Percentiles rank a stretch among this genome's conserved stretches.
These are phyloP conservation scores for Trichoderma gamsii DNA, from an alignment of 495 filamentous ascomycete species.

Conservation along the genomic window DNA sequence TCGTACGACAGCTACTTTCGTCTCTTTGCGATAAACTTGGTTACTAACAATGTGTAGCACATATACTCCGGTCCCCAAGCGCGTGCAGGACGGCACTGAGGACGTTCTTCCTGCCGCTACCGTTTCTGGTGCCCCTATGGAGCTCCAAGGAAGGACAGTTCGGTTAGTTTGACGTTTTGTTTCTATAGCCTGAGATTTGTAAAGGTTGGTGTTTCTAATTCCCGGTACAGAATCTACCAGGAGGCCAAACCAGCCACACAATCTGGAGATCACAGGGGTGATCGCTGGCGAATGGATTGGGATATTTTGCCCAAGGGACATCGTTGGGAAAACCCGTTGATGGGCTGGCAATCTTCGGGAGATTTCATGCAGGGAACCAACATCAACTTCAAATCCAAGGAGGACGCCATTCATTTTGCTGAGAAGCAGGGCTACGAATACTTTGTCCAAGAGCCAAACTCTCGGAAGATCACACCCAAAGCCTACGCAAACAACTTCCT, in stretches of 20 bases:
- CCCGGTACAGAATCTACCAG: conserved; percentile 68
- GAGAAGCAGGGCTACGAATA: conserved; percentile 99
- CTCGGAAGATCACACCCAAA: conserved; percentile 78
- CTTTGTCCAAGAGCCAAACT: conserved; percentile 95
- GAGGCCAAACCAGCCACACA: conserved; percentile 90
- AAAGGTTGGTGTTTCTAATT: neutral
- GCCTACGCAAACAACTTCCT: conserved; percentile 95
- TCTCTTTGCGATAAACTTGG: neutral
- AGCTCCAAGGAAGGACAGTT: conserved; percentile 87
- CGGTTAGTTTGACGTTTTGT: conserved; percentile 50
- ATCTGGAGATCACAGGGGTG: conserved; percentile 74
- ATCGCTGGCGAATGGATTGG: conserved; percentile 98
- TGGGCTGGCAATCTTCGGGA: conserved; percentile 96
- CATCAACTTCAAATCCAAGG: conserved; percentile 85
- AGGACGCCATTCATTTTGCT: conserved; percentile 90
- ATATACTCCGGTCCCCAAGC: conserved; percentile 84
- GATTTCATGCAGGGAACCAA: conserved; percentile 89
- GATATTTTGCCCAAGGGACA: conserved; percentile 79
- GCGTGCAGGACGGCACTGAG: conserved; percentile 86
- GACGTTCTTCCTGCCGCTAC: conserved; percentile 74
- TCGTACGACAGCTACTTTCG: conserved; percentile 49
- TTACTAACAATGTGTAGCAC: conserved; percentile 42
- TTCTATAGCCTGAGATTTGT: neutral
- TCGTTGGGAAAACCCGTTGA: conserved; percentile 96
- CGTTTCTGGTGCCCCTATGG: conserved; percentile 86